Base-by-base conservation (phyloP, 441 rosid genomes). In the Rhodomyrtus psidioides region DNA sequence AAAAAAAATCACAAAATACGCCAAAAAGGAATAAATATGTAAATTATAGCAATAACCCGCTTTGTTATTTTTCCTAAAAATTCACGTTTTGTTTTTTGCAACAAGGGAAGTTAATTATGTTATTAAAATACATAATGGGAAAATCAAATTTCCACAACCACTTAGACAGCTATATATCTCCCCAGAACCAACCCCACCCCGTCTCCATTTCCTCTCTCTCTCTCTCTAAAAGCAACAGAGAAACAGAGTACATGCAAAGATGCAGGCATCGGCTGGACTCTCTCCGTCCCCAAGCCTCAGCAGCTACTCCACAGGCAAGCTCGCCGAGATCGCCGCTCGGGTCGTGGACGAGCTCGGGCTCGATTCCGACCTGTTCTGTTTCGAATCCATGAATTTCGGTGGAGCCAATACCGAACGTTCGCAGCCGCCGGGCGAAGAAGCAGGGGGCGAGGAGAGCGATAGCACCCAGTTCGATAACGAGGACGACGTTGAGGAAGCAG, bases 251-350 rank as follows among this genome's bases (percentile, higher is more conserved):
- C 58, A 6, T 30, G n/a, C 60, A 0, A 28, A 82, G 42, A 53
- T 56, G n/a, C 44, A 54, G 84, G 84, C 84, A 12, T 26, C 83
- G 14, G 83, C 83, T 5, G 39, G 89, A n/a, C 86, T 91, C 60
- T 88, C 94, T 7, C 83, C 82, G 23, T 93, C 98, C 44, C 91
- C 95, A 0, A 94, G 93, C 87, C 92, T 92, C 91, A 91, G 82
- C 53, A 85, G 91, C 84, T 93, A 88, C 86, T 95, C 95, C 83
- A 89, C 96, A 7, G 91, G 89, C 28, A 90, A 89, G 84, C 90
- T 95, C 58, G 93, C 95, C 13, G 92, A 94, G 39, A 95, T 96
- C 83, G 98, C 98, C 2, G 93, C 95, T 0, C 91, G 98, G 28
- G 98, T 96, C 81, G 95, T 93, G 21, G 93, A 89, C 3, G 84